Evolutionary conservation across 305 asterid genomes (phyloP), one percentile per base, ranked within the genome.

Genomic region (Withania somnifera): DNA sequence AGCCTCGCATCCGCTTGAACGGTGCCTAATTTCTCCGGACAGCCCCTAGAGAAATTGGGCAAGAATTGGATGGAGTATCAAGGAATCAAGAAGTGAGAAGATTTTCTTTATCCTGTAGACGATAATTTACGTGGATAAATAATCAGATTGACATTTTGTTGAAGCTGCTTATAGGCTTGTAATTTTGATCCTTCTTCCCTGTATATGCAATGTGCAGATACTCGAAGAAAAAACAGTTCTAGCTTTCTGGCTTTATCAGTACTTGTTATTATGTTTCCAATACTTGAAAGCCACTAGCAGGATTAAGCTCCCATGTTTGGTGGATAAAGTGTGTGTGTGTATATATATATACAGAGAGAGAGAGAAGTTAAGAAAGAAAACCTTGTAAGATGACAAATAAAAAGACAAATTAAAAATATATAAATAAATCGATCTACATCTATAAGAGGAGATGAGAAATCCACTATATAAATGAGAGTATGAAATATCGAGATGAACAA

Each of bases 71-170:
- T 81, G 89, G 97, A 95, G 4, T 95, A 91, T 71, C 98, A 95
- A 75, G 98, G 98, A 40, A 77, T 86, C 86, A 85, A 85, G 85
- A 88, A 95, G 45, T 95, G 98, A 98, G 94, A 91, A 53, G 98
- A 98, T 20, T 73, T 95, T 26, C 97, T 95, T 34, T 98, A 95
- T 82, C 98, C 98, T 0, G 89, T 95, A 0, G 94, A 95, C 67
- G 93, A 93, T 4, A 93, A 87, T 64, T 85, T 95, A 8, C 87
- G 98, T 0, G 7, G 81, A 6, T 98, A 95, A 88, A 95, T 95
- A n/a, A 90, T 95, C 1, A 79, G 98, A 66, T 38, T 98, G 98
- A 1, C 83, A 89, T 40, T 91, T 95, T 19, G 93, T 95, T 2
- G 97, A 93, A 84, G 94, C 95, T 0, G 95, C 98, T 0, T 95